Evolutionary conservation across 1,284 basidiomycete genomes (phyloP).

Genomic region (Melampsora americana): DNA sequence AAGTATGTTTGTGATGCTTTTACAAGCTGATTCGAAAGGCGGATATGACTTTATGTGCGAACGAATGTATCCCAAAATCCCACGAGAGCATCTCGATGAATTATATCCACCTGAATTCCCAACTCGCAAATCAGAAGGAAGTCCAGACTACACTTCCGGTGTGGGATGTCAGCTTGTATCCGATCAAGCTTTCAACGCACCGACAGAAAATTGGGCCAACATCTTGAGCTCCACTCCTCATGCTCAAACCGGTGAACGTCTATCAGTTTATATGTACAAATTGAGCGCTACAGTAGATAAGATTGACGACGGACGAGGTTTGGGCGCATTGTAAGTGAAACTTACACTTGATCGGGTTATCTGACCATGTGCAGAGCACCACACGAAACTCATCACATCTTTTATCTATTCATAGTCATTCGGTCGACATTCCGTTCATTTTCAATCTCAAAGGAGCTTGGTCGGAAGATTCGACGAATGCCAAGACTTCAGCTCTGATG

Average conservation of each 20-base stretch:
- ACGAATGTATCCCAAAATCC: not conserved
- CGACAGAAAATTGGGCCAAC: conserved; percentile 25
- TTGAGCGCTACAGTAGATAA: conserved; percentile 16
- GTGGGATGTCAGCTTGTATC: conserved; percentile 11
- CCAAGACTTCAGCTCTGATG: conserved; percentile 11
- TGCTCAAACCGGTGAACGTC: conserved; percentile 11
- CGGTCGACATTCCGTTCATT: conserved; percentile 8
- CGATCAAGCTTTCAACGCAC: conserved; percentile 19
- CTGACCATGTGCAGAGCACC: too few species aligned
- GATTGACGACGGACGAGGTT: conserved; percentile 20
- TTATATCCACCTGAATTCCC: conserved; percentile 5
- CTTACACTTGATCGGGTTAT: too few species aligned
- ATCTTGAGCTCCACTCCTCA: conserved; percentile 1
- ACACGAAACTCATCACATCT: too few species aligned
- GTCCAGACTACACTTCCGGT: conserved; percentile 4
- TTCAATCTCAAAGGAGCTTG: conserved; percentile 25
- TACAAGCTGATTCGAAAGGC: conserved; percentile 18
- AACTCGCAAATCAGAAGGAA: not conserved
- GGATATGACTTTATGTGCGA: conserved; percentile 18
- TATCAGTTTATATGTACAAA: conserved; percentile 27
- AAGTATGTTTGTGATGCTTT: too few species aligned
- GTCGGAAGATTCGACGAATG: conserved; percentile 15
- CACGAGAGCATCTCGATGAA: conserved; percentile 18
- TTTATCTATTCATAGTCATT: not conserved
- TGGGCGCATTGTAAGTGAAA: conserved; percentile 1